These are phyloP conservation scores for Zygosaccharomyces gambellarensis DNA, from an alignment of 805 yeast species.

Conservation along the genomic window DNA sequence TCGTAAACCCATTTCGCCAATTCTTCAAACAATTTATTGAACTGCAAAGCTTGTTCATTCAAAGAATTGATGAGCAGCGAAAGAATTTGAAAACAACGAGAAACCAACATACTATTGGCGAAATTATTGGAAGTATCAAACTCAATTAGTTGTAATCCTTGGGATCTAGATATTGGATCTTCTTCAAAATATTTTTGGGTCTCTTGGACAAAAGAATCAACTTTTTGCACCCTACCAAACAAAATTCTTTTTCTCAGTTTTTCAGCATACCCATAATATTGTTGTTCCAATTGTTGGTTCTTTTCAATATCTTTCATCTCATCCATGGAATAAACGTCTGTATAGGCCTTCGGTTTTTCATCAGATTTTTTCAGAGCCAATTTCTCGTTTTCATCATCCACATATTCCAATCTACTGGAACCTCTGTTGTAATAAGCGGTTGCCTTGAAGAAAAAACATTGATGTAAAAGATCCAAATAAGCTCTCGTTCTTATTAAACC, in stretches of 20 bases:
- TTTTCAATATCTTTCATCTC: slow-evolving; percentile 27
- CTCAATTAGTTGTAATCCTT: slow-evolving; percentile 11
- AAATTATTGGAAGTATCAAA: slow-evolving; percentile 19
- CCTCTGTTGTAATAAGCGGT: slow-evolving; percentile 31
- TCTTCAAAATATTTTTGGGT: slow-evolving; percentile 19
- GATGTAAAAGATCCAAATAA: slow-evolving; percentile 56
- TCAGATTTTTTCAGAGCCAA: slow-evolving; percentile 11
- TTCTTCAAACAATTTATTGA: slow-evolving; percentile 19
- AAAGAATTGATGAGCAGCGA: slow-evolving; percentile 12
- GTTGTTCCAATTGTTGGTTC: slow-evolving; percentile 45
- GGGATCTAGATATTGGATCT: slow-evolving; percentile 1
- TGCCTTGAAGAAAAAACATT: slow-evolving; percentile 72
- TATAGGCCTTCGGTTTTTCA: slow-evolving; percentile 13
- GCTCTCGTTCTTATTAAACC: slow-evolving; percentile 17
- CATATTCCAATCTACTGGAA: slow-evolving; percentile 24
- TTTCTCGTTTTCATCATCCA: slow-evolving; percentile 31
- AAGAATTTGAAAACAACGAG: slow-evolving; percentile 23
- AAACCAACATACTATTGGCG: slow-evolving; percentile 18
- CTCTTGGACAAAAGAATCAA: slow-evolving; percentile 23
- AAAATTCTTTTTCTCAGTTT: slow-evolving; percentile 49
- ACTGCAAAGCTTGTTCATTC: slow-evolving; percentile 27
- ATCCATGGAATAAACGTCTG: slow-evolving; percentile 23
- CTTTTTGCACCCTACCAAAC: slow-evolving; percentile 35
- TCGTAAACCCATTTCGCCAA: slow-evolving; percentile 20
- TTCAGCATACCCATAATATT: slow-evolving; percentile 60